Evolutionary conservation across 2,329 filamentous ascomycete species (phyloP).

Genomic region (Myriangium duriaei): DNA sequence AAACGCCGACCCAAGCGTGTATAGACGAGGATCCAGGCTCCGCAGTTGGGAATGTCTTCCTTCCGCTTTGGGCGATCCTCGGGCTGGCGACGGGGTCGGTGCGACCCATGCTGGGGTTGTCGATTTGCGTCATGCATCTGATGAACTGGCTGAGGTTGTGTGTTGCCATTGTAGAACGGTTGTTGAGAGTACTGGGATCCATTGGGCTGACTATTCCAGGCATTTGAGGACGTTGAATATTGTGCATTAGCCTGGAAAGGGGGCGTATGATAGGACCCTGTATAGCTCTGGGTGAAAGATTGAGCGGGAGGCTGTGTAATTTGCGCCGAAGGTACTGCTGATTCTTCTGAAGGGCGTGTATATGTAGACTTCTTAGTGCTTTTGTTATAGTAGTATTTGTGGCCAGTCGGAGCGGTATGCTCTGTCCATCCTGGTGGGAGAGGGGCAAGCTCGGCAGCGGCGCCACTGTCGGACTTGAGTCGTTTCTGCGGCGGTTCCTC

Average conservation of each 20-base stretch:
- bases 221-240: background rate
- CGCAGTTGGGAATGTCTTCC: conserved; percentile 63
- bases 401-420: conserved; percentile 73
- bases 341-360: conserved; percentile 45
- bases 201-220: background rate
- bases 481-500: conserved; percentile 30
- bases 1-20: conserved; percentile 85
- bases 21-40: conserved; percentile 84
- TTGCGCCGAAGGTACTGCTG: conserved; percentile 13
- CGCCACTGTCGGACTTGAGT: conserved; percentile 67
- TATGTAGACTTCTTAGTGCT: conserved; percentile 80
- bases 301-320: conserved; percentile 4
- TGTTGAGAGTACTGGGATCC: conserved; percentile 28
- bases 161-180: background rate
- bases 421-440: conserved; percentile 81
- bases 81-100: conserved; percentile 49
- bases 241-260: conserved; percentile 1
- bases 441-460: conserved; percentile 38
- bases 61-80: conserved; percentile 72
- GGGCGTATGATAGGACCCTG: background rate
- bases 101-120: too few species aligned
- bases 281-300: background rate
- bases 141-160: background rate
- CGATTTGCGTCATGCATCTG: background rate
- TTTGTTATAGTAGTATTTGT: conserved; percentile 79